phyloP scores from a whole-genome alignment of 129 eudicot species.

The Flaveria sonorensis region DNA sequence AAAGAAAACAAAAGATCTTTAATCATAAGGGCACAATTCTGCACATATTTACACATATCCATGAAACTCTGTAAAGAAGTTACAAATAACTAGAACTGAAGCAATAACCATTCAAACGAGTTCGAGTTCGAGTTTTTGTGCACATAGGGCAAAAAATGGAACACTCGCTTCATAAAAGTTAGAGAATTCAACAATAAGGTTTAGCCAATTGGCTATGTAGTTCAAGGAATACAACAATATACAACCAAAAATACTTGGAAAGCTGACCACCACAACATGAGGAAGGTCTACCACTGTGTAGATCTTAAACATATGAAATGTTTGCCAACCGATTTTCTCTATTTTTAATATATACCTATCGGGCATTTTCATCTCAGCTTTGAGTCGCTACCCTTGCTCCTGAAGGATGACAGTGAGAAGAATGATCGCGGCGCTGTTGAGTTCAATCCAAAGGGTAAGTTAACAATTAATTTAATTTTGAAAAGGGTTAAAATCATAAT shows the following conservation, averaged over 20 bases:
- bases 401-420: slow-evolving; percentile 84
- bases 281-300: slow-evolving; percentile 13
- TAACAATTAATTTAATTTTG: not conserved
- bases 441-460: slow-evolving; percentile 17
- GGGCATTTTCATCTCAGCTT: slow-evolving; percentile 37
- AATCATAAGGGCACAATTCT: not conserved
- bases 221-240: slow-evolving; percentile 35
- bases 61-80: not conserved
- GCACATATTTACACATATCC: not conserved
- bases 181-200: slow-evolving; percentile 33
- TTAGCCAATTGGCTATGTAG: slow-evolving; percentile 41
- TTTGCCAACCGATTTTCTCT: slow-evolving; percentile 33
- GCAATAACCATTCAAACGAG: slow-evolving; percentile 16
- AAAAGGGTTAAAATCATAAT: no score
- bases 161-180: slow-evolving; percentile 28
- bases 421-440: slow-evolving; percentile 85
- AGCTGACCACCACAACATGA: slow-evolving; percentile 30
- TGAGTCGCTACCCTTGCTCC: slow-evolving; percentile 92
- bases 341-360: slow-evolving; percentile 22
- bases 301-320: slow-evolving; percentile 20
- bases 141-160: slow-evolving; percentile 19
- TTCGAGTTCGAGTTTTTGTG: slow-evolving; percentile 12
- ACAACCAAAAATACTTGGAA: slow-evolving; percentile 38
- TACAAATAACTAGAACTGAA: not conserved
- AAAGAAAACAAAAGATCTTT: no score